Conservation (phyloP, 75 land plant species). For the Selaginella moellendorffii region DNA sequence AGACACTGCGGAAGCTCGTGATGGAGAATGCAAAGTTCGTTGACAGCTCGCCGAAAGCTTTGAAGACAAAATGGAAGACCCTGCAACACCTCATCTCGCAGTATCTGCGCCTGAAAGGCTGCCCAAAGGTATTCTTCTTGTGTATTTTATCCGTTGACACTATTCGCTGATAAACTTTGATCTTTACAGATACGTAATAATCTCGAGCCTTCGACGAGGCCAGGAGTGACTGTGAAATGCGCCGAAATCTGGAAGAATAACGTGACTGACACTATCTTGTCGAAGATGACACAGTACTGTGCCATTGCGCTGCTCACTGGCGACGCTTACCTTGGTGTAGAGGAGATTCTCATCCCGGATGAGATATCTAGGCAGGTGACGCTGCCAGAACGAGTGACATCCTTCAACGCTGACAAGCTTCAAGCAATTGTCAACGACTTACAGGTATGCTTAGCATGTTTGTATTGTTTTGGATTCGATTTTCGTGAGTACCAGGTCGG, state of each 20-base stretch:
- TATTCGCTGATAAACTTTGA: not conserved
- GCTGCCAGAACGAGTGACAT: constrained; percentile 57
- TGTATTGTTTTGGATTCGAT: not conserved
- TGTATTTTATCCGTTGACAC: not conserved
- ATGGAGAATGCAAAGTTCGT: too few relatives aligned
- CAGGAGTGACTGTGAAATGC: not conserved
- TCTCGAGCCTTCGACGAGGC: not conserved
- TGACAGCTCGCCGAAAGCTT: too few relatives aligned
- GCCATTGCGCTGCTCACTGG: constrained; percentile 78
- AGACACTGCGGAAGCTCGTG: not conserved
- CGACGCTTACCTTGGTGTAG: constrained; percentile 45
- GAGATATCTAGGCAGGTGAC: constrained; percentile 63
- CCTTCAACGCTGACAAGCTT: constrained; percentile 33
- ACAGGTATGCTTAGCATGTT: not conserved
- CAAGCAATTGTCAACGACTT: constrained; percentile 45
- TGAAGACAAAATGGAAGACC: too few relatives aligned
- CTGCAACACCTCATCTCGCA: not conserved
- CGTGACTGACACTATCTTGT: not conserved
- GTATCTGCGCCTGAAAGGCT: not conserved
- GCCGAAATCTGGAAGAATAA: not conserved
- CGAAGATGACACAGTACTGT: not conserved
- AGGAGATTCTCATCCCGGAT: constrained; percentile 66
- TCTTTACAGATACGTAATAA: not conserved
- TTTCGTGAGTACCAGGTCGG: not conserved
- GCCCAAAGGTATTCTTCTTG: not conserved